Conservation (phyloP, 495 filamentous ascomycete species). For the Podospora appendiculata region DNA sequence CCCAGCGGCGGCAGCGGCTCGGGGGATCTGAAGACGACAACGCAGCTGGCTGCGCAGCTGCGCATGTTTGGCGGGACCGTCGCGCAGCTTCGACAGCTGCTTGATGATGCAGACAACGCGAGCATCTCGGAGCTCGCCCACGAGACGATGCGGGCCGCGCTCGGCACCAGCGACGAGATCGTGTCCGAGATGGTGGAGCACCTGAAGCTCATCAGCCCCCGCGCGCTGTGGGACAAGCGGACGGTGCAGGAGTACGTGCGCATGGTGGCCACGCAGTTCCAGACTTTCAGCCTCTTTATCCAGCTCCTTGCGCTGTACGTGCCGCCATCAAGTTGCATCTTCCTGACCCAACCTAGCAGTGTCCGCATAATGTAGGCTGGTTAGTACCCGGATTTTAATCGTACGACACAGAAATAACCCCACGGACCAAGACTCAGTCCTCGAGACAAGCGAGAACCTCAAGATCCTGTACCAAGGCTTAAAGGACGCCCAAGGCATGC, state of each 20-base stretch:
- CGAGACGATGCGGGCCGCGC: background rate
- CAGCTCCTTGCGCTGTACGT: background rate
- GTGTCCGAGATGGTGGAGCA: background rate
- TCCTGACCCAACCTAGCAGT: background rate
- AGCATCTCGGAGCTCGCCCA: background rate
- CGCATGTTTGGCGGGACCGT: no score
- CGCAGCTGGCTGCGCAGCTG: no score
- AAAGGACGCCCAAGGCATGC: background rate
- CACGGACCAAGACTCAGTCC: background rate
- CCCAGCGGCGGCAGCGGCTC: no score
- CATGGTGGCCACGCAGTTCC: background rate
- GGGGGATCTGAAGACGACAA: no score
- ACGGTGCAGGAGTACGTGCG: background rate
- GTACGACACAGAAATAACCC: background rate
- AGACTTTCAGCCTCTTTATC: background rate
- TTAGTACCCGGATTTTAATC: background rate
- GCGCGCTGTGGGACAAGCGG: background rate
- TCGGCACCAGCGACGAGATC: background rate
- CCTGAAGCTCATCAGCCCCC: background rate
- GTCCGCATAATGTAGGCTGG: background rate
- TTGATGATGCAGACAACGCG: no score
- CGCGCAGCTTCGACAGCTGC: no score
- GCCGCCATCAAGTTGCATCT: no score
- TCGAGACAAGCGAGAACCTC: background rate
- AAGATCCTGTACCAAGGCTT: background rate